Evolutionary conservation across 495 filamentous ascomycete species (phyloP).

Genomic region (Trichoderma parareesei): DNA sequence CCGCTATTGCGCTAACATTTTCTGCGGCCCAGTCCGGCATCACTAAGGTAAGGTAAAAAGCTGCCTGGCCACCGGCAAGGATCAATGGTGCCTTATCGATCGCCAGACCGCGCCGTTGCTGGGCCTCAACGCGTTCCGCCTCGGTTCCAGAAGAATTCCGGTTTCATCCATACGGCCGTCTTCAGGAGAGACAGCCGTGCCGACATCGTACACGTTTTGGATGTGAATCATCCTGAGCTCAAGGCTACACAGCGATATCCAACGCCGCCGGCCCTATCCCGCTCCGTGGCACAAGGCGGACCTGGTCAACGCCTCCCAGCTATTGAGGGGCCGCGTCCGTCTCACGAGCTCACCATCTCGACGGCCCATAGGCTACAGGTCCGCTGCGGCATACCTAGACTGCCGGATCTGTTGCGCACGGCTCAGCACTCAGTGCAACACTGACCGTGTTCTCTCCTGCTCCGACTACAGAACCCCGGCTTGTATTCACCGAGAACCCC

Average conservation of each 20-base stretch:
- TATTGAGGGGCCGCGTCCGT: neutral
- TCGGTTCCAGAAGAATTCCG: slow-evolving; percentile 3
- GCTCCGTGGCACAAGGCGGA: neutral
- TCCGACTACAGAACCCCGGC: neutral
- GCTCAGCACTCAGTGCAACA: neutral
- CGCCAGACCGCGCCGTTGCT: neutral
- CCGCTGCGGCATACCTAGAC: neutral
- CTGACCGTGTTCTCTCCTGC: neutral
- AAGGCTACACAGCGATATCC: neutral
- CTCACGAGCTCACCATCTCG: neutral
- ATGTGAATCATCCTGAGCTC: neutral
- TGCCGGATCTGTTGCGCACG: neutral
- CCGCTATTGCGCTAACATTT: neutral
- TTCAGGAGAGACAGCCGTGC: neutral
- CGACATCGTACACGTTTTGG: neutral
- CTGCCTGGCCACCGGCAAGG: neutral
- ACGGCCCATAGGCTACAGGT: neutral
- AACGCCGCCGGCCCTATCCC: neutral
- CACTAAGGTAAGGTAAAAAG: too few species aligned
- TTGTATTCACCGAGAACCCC: slow-evolving; percentile 7
- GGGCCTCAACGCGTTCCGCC: neutral
- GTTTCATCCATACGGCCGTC: neutral
- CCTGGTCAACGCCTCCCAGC: neutral
- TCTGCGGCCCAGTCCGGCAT: too few species aligned
- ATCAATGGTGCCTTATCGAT: slow-evolving; percentile 3